These are phyloP conservation scores for Holtermanniella nyarrowii DNA, from an alignment of 768 basidiomycete species.

Conservation along the genomic window DNA sequence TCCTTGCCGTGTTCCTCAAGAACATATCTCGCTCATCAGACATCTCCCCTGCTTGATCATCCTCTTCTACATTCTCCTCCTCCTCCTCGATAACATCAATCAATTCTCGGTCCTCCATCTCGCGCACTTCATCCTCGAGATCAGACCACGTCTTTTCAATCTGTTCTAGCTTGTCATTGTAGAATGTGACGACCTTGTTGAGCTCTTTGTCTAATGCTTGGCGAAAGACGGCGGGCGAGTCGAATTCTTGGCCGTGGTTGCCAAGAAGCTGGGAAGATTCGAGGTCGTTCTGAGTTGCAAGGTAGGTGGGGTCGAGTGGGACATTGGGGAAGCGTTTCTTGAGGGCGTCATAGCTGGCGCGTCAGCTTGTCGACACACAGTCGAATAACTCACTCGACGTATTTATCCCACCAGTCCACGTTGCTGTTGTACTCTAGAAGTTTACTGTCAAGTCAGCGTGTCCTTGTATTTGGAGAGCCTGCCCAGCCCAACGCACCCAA, in stretches of 20 bases:
- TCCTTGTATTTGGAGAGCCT: not conserved
- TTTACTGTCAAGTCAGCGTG: conserved; percentile 18
- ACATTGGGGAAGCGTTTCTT: conserved; percentile 41
- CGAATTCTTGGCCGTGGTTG: conserved; percentile 12
- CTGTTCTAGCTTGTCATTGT: conserved; percentile 64
- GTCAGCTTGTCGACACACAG: not conserved
- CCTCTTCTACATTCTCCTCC: conserved; percentile 23
- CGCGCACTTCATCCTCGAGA: conserved; percentile 38
- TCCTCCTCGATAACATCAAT: conserved; percentile 37
- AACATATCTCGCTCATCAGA: not conserved
- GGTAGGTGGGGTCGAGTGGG: conserved; percentile 37
- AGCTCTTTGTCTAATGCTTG: conserved; percentile 73
- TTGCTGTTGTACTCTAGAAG: conserved; percentile 41
- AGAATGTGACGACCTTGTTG: conserved; percentile 68
- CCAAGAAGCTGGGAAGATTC: conserved; percentile 35
- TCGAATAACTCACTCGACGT: conserved; percentile 37
- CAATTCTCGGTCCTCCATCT: conserved; percentile 38
- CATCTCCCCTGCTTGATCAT: conserved; percentile 1
- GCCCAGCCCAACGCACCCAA: conserved; percentile 6
- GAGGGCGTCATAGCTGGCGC: conserved; percentile 38
- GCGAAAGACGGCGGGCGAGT: conserved; percentile 48
- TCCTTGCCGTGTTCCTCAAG: not conserved
- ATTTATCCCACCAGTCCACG: conserved; percentile 41
- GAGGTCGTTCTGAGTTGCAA: conserved; percentile 25
- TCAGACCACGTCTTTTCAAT: conserved; percentile 41